A percentile compares a stretch with the other conserved stretches of the same genome.
phyloP scores from a whole-genome alignment of 225 moss, liverwort and hornwort genomes.

The Pseudoscleropodium purum region DNA sequence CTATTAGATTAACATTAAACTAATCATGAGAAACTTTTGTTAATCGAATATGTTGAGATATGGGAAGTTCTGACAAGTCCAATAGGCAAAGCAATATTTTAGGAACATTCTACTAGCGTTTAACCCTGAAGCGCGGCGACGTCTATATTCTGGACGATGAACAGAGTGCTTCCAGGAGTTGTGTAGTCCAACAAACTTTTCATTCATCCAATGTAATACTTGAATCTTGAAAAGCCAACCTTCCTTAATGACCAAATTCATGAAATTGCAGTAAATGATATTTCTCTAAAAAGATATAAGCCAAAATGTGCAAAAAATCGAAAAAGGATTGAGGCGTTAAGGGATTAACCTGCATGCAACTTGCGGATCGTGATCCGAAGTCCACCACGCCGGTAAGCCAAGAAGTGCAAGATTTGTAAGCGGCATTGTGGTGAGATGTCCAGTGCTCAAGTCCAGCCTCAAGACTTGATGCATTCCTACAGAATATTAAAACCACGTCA shows the following conservation, averaged over 20 bases:
- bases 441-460: conserved; percentile 45
- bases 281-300: too few relatives aligned
- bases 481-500: not conserved
- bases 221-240: too few relatives aligned
- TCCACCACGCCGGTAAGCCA: conserved; percentile 75
- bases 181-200: too few relatives aligned
- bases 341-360: conserved; percentile 39
- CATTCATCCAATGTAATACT: too few relatives aligned
- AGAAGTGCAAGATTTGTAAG: conserved; percentile 57
- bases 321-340: too few relatives aligned
- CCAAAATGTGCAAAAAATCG: too few relatives aligned
- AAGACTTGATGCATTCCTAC: conserved; percentile 48
- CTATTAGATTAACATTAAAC: not conserved
- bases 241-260: too few relatives aligned
- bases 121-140: too few relatives aligned
- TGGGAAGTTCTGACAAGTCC: not conserved
- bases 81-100: not conserved
- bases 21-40: not conserved
- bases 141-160: too few relatives aligned
- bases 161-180: too few relatives aligned
- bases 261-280: too few relatives aligned
- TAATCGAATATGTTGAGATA: not conserved
- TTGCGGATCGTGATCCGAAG: conserved; percentile 29
- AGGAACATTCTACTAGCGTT: not conserved
- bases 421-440: conserved; percentile 29